Conservation (phyloP, 192 early-diverging fungal genomes). For the Coemansia sp. region DNA sequence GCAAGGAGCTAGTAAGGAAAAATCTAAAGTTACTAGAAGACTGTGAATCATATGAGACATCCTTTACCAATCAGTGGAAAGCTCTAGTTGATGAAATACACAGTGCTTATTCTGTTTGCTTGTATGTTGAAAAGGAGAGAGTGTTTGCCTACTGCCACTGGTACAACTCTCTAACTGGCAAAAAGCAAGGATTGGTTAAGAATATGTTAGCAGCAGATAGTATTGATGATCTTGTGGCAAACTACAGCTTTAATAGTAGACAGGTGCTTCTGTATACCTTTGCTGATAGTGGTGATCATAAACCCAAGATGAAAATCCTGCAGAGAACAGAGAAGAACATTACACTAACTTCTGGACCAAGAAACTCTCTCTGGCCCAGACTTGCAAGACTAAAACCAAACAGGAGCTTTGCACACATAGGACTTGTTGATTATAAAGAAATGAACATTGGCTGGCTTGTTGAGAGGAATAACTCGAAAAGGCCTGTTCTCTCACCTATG, state of each 20-base stretch:
- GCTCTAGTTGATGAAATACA: constrained; percentile 7
- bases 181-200: background rate
- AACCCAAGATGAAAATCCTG: background rate
- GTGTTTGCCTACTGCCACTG: constrained; percentile 7
- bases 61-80: constrained; percentile 4
- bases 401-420: background rate
- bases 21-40: background rate
- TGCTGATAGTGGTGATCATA: background rate
- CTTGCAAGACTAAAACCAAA: constrained; percentile 1
- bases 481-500: constrained; percentile 8
- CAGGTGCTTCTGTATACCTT: background rate
- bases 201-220: background rate
- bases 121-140: background rate
- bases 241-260: background rate
- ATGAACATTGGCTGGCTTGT: constrained; percentile 13
- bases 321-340: background rate
- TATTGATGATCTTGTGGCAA: background rate
- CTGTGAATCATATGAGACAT: background rate
- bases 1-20: too few relatives aligned
- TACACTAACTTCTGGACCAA: background rate
- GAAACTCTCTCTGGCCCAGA: constrained; percentile 4
- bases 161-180: background rate
- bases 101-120: background rate
- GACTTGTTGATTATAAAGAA: constrained; percentile 18
- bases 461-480: background rate